Evolutionary conservation across 345 rosid species (phyloP).

Genomic region (Melaleuca alternifolia): DNA sequence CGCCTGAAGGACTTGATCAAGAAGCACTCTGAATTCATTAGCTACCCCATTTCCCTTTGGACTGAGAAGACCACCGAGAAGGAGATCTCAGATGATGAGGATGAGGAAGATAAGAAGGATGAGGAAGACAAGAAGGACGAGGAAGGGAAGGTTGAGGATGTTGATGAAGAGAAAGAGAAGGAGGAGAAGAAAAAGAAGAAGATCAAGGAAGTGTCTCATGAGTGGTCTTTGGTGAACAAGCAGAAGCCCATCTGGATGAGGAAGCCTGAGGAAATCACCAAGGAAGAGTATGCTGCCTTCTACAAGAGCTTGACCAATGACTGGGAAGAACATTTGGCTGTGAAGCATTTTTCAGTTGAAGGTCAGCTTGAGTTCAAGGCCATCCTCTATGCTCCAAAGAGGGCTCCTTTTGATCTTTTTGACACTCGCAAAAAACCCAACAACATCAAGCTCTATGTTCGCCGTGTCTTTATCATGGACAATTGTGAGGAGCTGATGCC

Average conservation of each 20-base stretch:
- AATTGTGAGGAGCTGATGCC: constrained; percentile 90
- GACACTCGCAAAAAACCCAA: constrained; percentile 89
- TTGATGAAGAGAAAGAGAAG: constrained; percentile 62
- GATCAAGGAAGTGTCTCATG: constrained; percentile 88
- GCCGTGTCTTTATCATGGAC: constrained; percentile 93
- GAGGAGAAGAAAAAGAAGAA: constrained; percentile 78
- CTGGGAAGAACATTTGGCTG: constrained; percentile 90
- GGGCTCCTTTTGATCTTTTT: constrained; percentile 89
- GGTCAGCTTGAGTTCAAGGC: constrained; percentile 96
- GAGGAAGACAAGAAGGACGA: constrained; percentile 84
- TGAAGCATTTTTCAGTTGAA: constrained; percentile 90
- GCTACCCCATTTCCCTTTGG: constrained; percentile 85
- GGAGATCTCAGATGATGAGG: constrained; percentile 86
- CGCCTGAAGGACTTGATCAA: constrained; percentile 73
- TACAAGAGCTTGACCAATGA: constrained; percentile 91
- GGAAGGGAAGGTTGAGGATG: constrained; percentile 76
- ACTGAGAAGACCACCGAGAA: constrained; percentile 82
- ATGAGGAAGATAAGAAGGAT: constrained; percentile 65
- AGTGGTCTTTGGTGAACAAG: constrained; percentile 80
- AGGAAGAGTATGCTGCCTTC: constrained; percentile 89
- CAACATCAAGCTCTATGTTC: constrained; percentile 89
- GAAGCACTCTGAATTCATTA: constrained; percentile 95
- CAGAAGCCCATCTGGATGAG: constrained; percentile 98
- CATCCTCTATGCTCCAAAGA: constrained; percentile 73
- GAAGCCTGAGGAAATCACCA: constrained; percentile 81